Conservation (phyloP, 169 alveolate species). For the Besnoitia besnoiti region DNA sequence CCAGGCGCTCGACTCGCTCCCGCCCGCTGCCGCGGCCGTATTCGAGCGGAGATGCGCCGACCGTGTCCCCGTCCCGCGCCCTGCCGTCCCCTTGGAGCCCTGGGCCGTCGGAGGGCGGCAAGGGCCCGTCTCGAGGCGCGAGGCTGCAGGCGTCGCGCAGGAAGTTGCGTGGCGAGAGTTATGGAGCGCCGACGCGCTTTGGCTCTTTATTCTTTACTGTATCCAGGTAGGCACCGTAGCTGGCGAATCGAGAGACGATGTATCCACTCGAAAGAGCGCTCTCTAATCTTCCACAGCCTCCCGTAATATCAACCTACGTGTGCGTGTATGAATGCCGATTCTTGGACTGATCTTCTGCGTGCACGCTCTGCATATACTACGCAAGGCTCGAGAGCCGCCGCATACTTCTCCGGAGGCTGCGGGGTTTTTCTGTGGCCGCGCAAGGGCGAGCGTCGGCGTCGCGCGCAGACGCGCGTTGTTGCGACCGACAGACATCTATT, state of each 20-base stretch:
- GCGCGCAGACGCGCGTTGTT: too few relatives aligned
- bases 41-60: not conserved
- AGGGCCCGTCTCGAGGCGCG: not conserved
- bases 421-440: too few relatives aligned
- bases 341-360: too few relatives aligned
- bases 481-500: too few relatives aligned
- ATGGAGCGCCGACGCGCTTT: conserved; percentile 1
- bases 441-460: too few relatives aligned
- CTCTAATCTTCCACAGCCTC: too few relatives aligned
- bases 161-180: not conserved
- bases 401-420: too few relatives aligned
- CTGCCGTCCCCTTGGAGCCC: not conserved
- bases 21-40: not conserved
- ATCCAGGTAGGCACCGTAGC: not conserved
- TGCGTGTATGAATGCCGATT: not conserved
- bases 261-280: too few relatives aligned
- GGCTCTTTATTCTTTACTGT: conserved; percentile 25
- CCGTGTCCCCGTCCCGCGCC: not conserved
- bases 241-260: not conserved
- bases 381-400: too few relatives aligned
- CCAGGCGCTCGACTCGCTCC: not conserved
- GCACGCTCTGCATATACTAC: too few relatives aligned
- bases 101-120: too few relatives aligned
- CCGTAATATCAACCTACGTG: not conserved
- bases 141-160: not conserved